Evolutionary conservation across 106 monocot species (phyloP).

Genomic region (Allium fistulosum): DNA sequence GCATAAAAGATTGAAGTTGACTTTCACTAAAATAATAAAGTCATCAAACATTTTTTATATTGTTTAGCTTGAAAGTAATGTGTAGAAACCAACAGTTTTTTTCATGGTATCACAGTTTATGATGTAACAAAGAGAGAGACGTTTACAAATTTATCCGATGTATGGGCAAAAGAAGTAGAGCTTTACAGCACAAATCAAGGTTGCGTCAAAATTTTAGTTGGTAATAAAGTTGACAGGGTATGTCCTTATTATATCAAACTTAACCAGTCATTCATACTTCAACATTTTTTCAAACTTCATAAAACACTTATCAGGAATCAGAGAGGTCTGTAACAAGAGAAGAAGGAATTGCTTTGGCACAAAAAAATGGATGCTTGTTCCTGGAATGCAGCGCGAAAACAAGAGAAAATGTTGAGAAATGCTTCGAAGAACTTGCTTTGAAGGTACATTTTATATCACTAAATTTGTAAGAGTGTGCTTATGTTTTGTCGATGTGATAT

Average conservation of each 20-base stretch:
- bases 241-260: background rate
- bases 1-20: no score
- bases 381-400: slow-evolving; percentile 92
- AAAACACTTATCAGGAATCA: slow-evolving; percentile 24
- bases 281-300: no score
- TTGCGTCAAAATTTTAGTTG: slow-evolving; percentile 86
- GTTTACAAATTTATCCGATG: slow-evolving; percentile 80
- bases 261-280: no score
- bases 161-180: slow-evolving; percentile 88
- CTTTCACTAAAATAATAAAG: no score
- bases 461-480: no score
- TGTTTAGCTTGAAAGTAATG: background rate
- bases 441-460: slow-evolving; percentile 33
- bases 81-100: background rate
- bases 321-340: slow-evolving; percentile 45
- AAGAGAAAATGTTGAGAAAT: slow-evolving; percentile 69
- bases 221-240: slow-evolving; percentile 97
- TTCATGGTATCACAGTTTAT: slow-evolving; percentile 46
- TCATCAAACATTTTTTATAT: no score
- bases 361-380: slow-evolving; percentile 60
- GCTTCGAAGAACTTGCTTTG: slow-evolving; percentile 85
- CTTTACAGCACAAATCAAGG: slow-evolving; percentile 72
- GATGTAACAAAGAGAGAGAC: slow-evolving; percentile 84
- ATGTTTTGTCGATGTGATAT: no score
- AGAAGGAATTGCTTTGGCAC: slow-evolving; percentile 54